These are phyloP conservation scores for Leccinum sublutescens DNA, from an alignment of 768 basidiomycete species.

Conservation along the genomic window DNA sequence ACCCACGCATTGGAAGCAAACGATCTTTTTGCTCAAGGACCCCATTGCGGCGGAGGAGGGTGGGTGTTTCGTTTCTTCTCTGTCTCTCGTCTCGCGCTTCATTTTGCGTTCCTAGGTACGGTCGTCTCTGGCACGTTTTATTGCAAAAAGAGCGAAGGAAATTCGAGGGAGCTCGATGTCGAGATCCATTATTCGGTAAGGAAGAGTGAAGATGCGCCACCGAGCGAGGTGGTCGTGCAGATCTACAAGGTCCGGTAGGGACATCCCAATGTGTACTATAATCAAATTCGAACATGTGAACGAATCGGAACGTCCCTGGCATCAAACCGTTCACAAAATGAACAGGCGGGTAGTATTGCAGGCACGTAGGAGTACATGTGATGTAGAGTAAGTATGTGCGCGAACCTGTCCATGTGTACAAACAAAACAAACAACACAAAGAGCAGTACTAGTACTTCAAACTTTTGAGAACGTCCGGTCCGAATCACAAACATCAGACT, in stretches of 20 bases:
- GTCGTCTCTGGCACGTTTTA: slow-evolving; percentile 77
- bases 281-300: neutral
- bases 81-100: neutral
- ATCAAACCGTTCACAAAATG: neutral
- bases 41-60: slow-evolving; percentile 78
- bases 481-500: neutral
- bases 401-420: neutral
- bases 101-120: slow-evolving; percentile 48
- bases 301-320: neutral
- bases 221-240: slow-evolving; percentile 59
- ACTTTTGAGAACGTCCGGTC: slow-evolving; percentile 11
- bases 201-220: slow-evolving; percentile 34
- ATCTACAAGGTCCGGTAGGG: slow-evolving; percentile 72
- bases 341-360: slow-evolving; percentile 8
- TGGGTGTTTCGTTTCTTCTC: slow-evolving; percentile 31
- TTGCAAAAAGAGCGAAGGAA: slow-evolving; percentile 74
- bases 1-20: slow-evolving; percentile 97
- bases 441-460: neutral
- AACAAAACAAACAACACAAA: neutral
- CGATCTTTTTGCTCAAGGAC: slow-evolving; percentile 79
- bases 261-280: neutral
- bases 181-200: slow-evolving; percentile 78
- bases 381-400: slow-evolving; percentile 3
- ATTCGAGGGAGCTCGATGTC: slow-evolving; percentile 86
- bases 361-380: slow-evolving; percentile 11